phyloP scores from a whole-genome alignment of 2,329 filamentous ascomycete species.

The Cladosporium sp. region DNA sequence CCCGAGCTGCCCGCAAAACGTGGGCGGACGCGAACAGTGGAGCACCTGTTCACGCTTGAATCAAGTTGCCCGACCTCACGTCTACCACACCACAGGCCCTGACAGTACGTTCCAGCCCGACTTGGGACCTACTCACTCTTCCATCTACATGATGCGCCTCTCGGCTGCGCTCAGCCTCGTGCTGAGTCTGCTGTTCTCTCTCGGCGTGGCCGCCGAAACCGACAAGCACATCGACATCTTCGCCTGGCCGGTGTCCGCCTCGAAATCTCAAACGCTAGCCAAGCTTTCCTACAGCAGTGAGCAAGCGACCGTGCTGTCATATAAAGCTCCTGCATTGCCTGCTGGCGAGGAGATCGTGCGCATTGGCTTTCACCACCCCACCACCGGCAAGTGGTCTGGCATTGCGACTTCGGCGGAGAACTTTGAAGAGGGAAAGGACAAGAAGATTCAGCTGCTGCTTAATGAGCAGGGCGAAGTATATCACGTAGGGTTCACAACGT shows the following conservation, averaged over 20 bases:
- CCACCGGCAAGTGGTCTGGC: slow-evolving; percentile 35
- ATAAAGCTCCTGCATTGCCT: slow-evolving; percentile 30
- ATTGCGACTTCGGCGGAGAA: slow-evolving; percentile 41
- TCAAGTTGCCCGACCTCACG: not conserved
- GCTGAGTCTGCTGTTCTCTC: slow-evolving; percentile 30
- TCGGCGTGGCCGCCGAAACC: slow-evolving; percentile 19
- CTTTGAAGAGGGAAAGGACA: slow-evolving; percentile 36
- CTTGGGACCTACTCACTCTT: no score
- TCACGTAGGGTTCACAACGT: slow-evolving; percentile 40
- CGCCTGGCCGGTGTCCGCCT: slow-evolving; percentile 30
- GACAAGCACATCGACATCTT: slow-evolving; percentile 28
- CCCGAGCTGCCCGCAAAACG: no score
- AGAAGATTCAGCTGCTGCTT: slow-evolving; percentile 39
- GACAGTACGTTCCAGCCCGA: no score
- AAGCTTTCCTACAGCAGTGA: slow-evolving; percentile 38
- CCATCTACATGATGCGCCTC: slow-evolving; percentile 31
- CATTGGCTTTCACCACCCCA: slow-evolving; percentile 37
- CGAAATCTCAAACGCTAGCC: slow-evolving; percentile 36
- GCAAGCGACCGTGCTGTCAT: slow-evolving; percentile 34
- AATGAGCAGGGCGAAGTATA: slow-evolving; percentile 39
- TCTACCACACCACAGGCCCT: not conserved
- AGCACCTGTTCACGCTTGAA: no score
- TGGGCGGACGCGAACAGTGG: no score
- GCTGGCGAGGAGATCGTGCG: slow-evolving; percentile 37
- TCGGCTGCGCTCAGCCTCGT: slow-evolving; percentile 30